Percentiles rank a stretch among this genome's conserved stretches.
Conservation (phyloP, 2,329 filamentous ascomycete species). For the Ploettnerulaceae sp. region DNA sequence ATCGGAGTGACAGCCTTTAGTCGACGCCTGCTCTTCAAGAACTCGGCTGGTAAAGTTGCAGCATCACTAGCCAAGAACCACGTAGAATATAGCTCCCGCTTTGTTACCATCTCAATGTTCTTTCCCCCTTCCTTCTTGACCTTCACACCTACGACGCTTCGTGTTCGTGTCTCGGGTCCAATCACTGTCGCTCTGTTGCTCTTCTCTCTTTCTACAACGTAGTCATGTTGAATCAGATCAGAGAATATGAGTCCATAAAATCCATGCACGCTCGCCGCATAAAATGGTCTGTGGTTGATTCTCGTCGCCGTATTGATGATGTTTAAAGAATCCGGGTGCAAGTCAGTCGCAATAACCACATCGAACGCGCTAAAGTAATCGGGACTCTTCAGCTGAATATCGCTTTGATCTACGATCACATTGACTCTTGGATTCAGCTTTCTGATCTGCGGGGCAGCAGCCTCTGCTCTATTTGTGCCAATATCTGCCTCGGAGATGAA, state of each 20-base stretch:
- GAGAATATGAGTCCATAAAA: constrained; percentile 94
- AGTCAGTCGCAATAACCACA: constrained; percentile 84
- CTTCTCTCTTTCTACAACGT: constrained; percentile 78
- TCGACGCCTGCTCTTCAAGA: constrained; percentile 62
- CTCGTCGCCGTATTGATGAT: constrained; percentile 84
- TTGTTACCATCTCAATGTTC: constrained; percentile 79
- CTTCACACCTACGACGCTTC: constrained; percentile 66
- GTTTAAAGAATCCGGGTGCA: constrained; percentile 68
- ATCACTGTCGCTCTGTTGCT: constrained; percentile 64
- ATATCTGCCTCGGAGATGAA: constrained; percentile 67
- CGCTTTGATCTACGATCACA: constrained; percentile 63
- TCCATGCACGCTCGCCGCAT: constrained; percentile 81
- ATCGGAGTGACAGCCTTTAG: constrained; percentile 74
- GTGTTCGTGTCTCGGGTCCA: constrained; percentile 68
- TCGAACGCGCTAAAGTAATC: constrained; percentile 77
- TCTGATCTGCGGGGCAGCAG: constrained; percentile 70
- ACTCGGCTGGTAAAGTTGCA: constrained; percentile 66
- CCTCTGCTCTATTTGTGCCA: constrained; percentile 79
- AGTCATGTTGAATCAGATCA: constrained; percentile 86
- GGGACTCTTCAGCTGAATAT: constrained; percentile 62
- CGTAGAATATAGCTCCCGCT: constrained; percentile 85
- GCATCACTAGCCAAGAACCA: constrained; percentile 77
- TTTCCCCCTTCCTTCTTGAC: constrained; percentile 67
- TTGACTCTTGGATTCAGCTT: constrained; percentile 86
- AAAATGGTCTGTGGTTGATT: constrained; percentile 74